Percentiles rank a stretch among this genome's conserved stretches.
phyloP scores from a whole-genome alignment of 495 filamentous ascomycete species.

The Xeromyces bisporus region DNA sequence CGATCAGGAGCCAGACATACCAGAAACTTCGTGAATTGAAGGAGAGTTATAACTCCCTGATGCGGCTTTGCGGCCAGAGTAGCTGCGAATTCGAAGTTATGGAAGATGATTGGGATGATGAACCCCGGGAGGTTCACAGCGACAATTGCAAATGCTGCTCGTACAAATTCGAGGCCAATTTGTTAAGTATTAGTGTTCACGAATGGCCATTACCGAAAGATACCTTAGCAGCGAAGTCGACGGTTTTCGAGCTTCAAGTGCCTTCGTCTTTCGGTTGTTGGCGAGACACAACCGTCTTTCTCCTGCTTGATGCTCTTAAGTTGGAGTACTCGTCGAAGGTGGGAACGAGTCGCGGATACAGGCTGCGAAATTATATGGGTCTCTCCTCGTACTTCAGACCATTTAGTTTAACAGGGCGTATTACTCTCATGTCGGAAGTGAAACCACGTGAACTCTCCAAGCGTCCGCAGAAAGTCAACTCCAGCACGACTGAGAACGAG shows the following conservation, averaged over 20 bases:
- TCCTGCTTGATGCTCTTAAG: constrained; percentile 25
- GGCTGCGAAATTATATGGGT: constrained; percentile 3
- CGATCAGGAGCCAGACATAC: constrained; percentile 18
- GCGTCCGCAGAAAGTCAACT: constrained; percentile 4
- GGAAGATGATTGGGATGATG: constrained; percentile 1
- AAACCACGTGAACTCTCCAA: constrained; percentile 16
- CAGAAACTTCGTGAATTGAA: constrained; percentile 21
- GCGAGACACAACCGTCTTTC: constrained; percentile 32
- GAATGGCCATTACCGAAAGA: constrained; percentile 44
- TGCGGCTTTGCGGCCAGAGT: constrained; percentile 4
- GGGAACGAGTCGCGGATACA: constrained; percentile 6
- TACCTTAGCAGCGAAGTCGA: constrained; percentile 18
- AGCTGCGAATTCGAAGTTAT: constrained; percentile 13
- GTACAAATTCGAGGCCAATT: constrained; percentile 8
- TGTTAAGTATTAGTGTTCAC: constrained; percentile 32
- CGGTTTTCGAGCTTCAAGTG: constrained; percentile 40
- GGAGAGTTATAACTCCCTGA: constrained; percentile 18
- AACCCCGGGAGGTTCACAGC: constrained; percentile 6
- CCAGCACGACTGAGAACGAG: constrained; percentile 7
- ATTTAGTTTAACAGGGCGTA: neutral
- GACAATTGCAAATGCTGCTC: constrained; percentile 15
- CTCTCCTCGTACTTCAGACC: constrained; percentile 5
- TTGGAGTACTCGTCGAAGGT: constrained; percentile 2
- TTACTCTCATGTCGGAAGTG: constrained; percentile 12
- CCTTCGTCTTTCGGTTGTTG: constrained; percentile 31